Percentiles rank a stretch among this genome's conserved stretches.
Conservation (phyloP, 2,329 filamentous ascomycete species). For the Ophioceras dolichostomum region DNA sequence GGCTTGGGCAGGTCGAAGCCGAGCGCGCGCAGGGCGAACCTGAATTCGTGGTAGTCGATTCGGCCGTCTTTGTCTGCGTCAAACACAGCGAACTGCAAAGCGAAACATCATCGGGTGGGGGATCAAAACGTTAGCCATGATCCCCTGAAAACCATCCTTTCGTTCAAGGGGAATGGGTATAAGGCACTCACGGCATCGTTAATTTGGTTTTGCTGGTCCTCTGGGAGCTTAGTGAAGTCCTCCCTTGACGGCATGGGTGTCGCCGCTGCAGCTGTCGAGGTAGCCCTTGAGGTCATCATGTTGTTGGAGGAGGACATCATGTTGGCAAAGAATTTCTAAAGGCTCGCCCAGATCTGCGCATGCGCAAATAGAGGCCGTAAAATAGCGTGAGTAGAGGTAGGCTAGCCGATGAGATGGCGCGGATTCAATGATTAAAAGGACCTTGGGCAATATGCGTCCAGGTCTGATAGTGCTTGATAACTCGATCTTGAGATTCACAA, state of each 20-base stretch:
- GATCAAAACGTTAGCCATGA: conserved; percentile 4
- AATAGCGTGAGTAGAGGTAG: too few relatives aligned
- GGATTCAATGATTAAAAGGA: too few relatives aligned
- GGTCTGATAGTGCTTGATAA: too few relatives aligned
- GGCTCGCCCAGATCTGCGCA: too few relatives aligned
- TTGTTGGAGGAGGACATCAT: conserved; percentile 1
- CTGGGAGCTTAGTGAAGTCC: conserved; percentile 42
- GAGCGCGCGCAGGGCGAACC: conserved; percentile 88
- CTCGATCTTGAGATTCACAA: too few relatives aligned
- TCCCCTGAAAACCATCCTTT: too few relatives aligned
- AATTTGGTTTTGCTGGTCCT: conserved; percentile 88
- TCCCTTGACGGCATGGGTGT: conserved; percentile 19
- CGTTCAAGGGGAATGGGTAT: too few relatives aligned
- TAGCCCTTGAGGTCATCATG: conserved; percentile 12
- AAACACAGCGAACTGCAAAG: conserved; percentile 83
- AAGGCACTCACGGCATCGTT: conserved; percentile 83
- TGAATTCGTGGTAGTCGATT: conserved; percentile 97
- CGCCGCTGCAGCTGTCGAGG: conserved; percentile 4
- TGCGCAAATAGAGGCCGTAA: too few relatives aligned
- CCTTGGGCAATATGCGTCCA: too few relatives aligned
- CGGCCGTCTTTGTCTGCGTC: conserved; percentile 90
- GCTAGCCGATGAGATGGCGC: too few relatives aligned
- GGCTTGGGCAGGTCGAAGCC: conserved; percentile 85
- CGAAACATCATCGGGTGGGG: background rate
- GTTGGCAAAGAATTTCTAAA: too few relatives aligned